A percentile compares a stretch with the other conserved stretches of the same genome.
These are phyloP conservation scores for Lipomyces anomalus DNA, from an alignment of 805 yeast genomes.

Conservation along the genomic window DNA sequence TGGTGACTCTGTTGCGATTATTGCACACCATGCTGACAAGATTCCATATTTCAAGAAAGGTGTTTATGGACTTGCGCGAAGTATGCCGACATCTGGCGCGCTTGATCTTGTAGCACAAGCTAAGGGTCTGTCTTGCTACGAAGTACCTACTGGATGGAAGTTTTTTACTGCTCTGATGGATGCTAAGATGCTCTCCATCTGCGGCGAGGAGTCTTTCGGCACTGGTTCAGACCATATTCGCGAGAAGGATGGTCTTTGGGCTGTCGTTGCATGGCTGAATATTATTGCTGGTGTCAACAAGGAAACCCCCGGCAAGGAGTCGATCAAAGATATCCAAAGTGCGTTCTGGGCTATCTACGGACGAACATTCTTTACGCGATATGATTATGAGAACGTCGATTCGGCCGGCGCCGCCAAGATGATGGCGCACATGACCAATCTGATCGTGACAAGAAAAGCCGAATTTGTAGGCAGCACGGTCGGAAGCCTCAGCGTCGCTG, in stretches of 20 bases:
- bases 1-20: constrained; percentile 96
- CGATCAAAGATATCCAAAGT: constrained; percentile 73
- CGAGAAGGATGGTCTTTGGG: constrained; percentile 98
- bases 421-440: constrained; percentile 46
- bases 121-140: constrained; percentile 71
- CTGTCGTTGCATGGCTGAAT: constrained; percentile 93
- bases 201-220: constrained; percentile 98
- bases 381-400: constrained; percentile 82
- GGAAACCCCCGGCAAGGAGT: constrained; percentile 54
- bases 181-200: constrained; percentile 84
- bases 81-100: constrained; percentile 97
- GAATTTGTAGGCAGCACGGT: constrained; percentile 49
- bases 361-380: constrained; percentile 93
- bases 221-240: constrained; percentile 97
- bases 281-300: constrained; percentile 77
- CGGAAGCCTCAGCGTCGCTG: constrained; percentile 52
- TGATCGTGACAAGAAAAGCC: constrained; percentile 36
- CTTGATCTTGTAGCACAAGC: constrained; percentile 82
- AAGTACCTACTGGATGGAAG: constrained; percentile 97
- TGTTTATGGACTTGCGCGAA: constrained; percentile 87
- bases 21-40: constrained; percentile 80
- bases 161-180: constrained; percentile 94
- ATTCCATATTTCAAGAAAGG: constrained; percentile 87
- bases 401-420: constrained; percentile 68
- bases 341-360: constrained; percentile 91